Conservation (phyloP, 192 early-diverging fungal genomes). For the Backusella australiensis region DNA sequence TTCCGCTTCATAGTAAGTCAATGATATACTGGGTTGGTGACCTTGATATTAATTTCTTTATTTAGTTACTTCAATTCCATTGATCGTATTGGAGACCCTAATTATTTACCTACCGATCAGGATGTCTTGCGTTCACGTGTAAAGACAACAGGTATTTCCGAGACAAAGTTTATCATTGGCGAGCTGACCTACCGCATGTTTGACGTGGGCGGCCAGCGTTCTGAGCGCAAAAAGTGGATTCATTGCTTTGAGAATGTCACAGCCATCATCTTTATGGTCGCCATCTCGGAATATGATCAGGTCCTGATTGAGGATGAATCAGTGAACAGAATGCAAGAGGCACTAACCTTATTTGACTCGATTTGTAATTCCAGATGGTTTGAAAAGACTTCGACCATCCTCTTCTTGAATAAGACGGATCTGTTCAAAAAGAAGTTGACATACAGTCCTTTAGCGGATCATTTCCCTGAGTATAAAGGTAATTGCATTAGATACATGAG, state of each 20-base stretch:
- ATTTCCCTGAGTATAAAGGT: conserved; percentile 87
- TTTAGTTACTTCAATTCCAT: conserved; percentile 89
- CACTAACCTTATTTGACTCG: conserved; percentile 91
- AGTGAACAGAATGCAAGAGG: conserved; percentile 96
- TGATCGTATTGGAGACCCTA: conserved; percentile 76
- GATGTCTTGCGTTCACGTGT: conserved; percentile 92
- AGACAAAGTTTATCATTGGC: conserved; percentile 91
- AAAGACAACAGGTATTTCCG: conserved; percentile 96
- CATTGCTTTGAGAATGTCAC: conserved; percentile 41
- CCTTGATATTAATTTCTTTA: background rate
- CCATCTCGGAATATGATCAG: conserved; percentile 42
- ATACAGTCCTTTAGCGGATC: conserved; percentile 74
- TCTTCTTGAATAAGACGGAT: conserved; percentile 98
- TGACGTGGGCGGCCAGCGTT: conserved; percentile 42
- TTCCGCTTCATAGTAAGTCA: conserved; percentile 81
- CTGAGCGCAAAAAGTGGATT: conserved; percentile 40
- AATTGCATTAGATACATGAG: no score
- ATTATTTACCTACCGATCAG: conserved; percentile 90
- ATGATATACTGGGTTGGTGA: background rate
- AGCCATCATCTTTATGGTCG: conserved; percentile 39
- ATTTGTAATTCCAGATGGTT: conserved; percentile 98
- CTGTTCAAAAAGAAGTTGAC: conserved; percentile 89
- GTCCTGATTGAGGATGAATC: conserved; percentile 50
- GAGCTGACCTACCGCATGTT: conserved; percentile 61
- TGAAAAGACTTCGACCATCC: conserved; percentile 90